Evolutionary conservation across 805 yeast species (phyloP).

Genomic region (Cyberlindnera meyerae): DNA sequence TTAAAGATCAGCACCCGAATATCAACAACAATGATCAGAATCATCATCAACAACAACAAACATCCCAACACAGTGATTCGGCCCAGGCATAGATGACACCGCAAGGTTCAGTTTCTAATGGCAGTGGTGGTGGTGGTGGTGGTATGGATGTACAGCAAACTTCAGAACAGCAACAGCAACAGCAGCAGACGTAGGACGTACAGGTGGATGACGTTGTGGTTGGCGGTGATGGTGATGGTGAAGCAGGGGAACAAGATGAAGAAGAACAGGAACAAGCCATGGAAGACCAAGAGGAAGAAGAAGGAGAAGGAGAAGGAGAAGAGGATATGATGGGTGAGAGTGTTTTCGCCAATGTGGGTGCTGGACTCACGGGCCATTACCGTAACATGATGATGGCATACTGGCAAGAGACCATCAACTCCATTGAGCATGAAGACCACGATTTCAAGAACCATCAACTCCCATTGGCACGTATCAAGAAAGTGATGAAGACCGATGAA

Average conservation of each 20-base stretch:
- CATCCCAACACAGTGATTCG: constrained; percentile 1
- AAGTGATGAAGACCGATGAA: constrained; percentile 97
- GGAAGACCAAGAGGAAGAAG: constrained; percentile 28
- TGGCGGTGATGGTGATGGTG: background rate
- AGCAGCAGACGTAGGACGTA: constrained; percentile 1
- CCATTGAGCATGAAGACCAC: constrained; percentile 79
- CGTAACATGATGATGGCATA: constrained; percentile 89
- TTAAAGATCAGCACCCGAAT: constrained; percentile 2
- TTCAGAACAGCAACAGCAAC: constrained; percentile 8
- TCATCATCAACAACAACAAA: constrained; percentile 7
- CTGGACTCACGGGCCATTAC: constrained; percentile 78
- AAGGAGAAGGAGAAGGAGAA: constrained; percentile 24
- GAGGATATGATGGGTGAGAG: constrained; percentile 46
- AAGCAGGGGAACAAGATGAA: constrained; percentile 1
- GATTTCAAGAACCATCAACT: constrained; percentile 92
- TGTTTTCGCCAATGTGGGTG: constrained; percentile 86
- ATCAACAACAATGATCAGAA: constrained; percentile 1
- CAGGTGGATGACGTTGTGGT: no score
- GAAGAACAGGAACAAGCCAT: constrained; percentile 9
- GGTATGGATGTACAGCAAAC: no score
- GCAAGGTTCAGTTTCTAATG: no score
- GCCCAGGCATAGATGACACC: background rate
- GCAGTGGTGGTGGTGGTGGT: no score
- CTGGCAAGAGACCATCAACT: constrained; percentile 94
- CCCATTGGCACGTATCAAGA: constrained; percentile 93